phyloP scores from a whole-genome alignment of 2,329 filamentous ascomycete species.

The Escovopsis sp. region DNA sequence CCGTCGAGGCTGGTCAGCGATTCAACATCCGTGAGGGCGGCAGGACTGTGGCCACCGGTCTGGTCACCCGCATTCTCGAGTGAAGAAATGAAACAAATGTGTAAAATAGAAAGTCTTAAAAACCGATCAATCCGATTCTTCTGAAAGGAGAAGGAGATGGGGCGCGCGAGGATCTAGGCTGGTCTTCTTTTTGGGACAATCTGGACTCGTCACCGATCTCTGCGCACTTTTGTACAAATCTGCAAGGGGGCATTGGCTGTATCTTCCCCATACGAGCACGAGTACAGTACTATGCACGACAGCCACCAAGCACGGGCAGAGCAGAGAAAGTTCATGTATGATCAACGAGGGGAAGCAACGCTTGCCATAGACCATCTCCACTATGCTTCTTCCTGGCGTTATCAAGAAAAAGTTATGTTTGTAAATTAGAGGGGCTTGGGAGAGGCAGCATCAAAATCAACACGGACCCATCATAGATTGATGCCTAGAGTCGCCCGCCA shows the following conservation, averaged over 20 bases:
- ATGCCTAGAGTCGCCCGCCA: no score
- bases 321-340: slow-evolving; percentile 23
- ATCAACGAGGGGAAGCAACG: slow-evolving; percentile 11
- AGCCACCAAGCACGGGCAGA: slow-evolving; percentile 5
- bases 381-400: slow-evolving; percentile 27
- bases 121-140: slow-evolving; percentile 1
- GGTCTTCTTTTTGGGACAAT: slow-evolving; percentile 3
- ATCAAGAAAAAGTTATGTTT: slow-evolving; percentile 14
- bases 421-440: slow-evolving; percentile 19
- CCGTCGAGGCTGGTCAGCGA: slow-evolving; percentile 80
- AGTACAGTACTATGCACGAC: no score
- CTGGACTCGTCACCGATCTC: not conserved
- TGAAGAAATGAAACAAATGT: slow-evolving; percentile 20
- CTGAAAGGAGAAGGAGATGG: slow-evolving; percentile 3
- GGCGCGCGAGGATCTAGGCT: not conserved
- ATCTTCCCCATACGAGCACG: no score
- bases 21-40: slow-evolving; percentile 98
- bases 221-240: no score
- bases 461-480: not conserved
- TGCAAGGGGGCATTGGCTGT: no score
- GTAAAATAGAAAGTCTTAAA: no score
- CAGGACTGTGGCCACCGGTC: slow-evolving; percentile 70
- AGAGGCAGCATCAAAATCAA: slow-evolving; percentile 4
- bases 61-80: slow-evolving; percentile 59
- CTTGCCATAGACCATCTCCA: slow-evolving; percentile 22